Evolutionary conservation across 1,139 yeast species (phyloP).

Genomic region (Scheffersomyces stambukii): DNA sequence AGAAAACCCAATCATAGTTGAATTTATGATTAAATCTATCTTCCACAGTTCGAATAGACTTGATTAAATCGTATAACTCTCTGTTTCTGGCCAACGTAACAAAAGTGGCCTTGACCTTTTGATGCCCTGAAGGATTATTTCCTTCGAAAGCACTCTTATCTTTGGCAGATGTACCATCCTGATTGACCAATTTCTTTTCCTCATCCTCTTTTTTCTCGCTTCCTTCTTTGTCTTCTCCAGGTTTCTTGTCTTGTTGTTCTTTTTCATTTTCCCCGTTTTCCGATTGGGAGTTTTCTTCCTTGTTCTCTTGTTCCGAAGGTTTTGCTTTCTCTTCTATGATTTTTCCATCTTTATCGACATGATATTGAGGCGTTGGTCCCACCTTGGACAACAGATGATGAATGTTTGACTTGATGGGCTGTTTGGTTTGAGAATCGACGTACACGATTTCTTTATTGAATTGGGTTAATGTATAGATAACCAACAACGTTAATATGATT

Average conservation of each 20-base stretch:
- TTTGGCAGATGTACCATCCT: neutral
- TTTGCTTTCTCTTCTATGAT: constrained; percentile 3
- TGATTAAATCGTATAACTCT: constrained; percentile 60
- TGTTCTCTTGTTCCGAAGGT: constrained; percentile 4
- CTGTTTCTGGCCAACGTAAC: constrained; percentile 59
- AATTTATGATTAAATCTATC: constrained; percentile 65
- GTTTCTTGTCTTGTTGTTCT: constrained; percentile 1
- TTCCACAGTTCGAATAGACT: constrained; percentile 65
- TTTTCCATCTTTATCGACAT: neutral
- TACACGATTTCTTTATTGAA: neutral
- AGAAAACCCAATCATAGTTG: constrained; percentile 78
- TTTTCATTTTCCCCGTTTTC: neutral
- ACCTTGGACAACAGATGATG: neutral
- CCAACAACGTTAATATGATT: constrained; percentile 5
- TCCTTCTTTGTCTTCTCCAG: neutral
- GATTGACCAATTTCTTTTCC: neutral
- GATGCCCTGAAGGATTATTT: constrained; percentile 7
- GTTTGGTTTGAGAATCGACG: constrained; percentile 1
- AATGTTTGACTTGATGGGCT: neutral
- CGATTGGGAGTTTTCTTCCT: neutral
- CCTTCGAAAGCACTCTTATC: no score
- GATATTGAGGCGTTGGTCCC: neutral
- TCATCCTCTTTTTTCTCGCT: neutral
- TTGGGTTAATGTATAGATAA: constrained; percentile 8
- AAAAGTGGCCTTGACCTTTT: constrained; percentile 54